Evolutionary conservation across 768 basidiomycete species (phyloP), one percentile per base, ranked within the genome.

Genomic region (Tylopilus balloui): DNA sequence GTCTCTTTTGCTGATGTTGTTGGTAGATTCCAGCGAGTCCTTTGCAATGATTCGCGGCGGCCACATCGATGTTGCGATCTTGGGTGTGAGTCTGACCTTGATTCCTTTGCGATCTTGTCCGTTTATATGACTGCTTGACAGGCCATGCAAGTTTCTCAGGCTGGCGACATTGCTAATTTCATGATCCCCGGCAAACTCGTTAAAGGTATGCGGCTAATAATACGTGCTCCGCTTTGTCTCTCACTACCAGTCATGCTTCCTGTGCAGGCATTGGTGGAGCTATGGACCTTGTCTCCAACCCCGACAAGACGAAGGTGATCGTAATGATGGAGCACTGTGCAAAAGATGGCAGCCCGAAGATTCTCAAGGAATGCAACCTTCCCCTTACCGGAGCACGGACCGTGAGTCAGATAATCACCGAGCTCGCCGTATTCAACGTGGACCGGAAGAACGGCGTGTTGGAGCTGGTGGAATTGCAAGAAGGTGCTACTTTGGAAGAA

Each of bases 41-140:
- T 97, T 97, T 61, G 88, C 88, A 11, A 97, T 97, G 94, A 96
- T 97, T 69, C 88, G 94, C 45, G 94, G 94, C 38, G 94, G 94
- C 6, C 94, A 97, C 69, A 81, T 97, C 42, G 83, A 97, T 57
- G 88, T 95, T 40, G 84, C 92, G 7, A 94, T 97, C 62, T 81
- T 97, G 42, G 94, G 94, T 24, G 90, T 88, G 69, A 62, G 84
- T 73, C 37, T 28, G 7, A 19, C 35, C 3, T 27, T 3, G 15
- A 13, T 42, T 47, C 12, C 39, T 29, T 40, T 28, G 25, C 41
- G 27, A 34, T 6, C 32, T 34, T 8, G n/a, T 15, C 6, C 48
- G 10, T 32, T 44, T 23, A 62, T 17, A 36, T 35, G 7, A 27
- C 17, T 53, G 25, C n/a, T 39, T 21, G 36, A 11, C 50, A 91